Conservation (phyloP, 2,329 filamentous ascomycete species). For the Cladosporium sp. region DNA sequence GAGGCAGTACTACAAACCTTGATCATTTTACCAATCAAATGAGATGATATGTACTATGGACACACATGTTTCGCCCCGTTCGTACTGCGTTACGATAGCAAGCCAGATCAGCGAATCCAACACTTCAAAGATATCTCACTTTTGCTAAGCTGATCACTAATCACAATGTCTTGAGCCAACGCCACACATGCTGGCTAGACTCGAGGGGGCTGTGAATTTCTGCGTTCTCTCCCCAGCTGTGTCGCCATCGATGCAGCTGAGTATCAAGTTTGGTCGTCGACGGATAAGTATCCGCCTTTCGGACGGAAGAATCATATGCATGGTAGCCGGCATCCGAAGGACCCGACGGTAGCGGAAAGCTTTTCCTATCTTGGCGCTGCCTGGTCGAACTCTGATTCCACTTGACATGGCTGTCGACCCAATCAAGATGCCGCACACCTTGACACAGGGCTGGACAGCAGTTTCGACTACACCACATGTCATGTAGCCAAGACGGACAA, state of each 20-base stretch:
- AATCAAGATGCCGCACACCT: not conserved
- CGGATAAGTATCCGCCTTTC: constrained; percentile 7
- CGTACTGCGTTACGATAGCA: not conserved
- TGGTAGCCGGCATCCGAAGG: not conserved
- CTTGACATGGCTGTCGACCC: not conserved
- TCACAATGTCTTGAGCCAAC: not conserved
- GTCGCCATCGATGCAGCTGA: not conserved
- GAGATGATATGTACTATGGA: not conserved
- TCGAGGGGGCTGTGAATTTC: not conserved
- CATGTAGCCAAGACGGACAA: constrained; percentile 20
- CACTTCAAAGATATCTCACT: not conserved
- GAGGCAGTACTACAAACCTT: constrained; percentile 51
- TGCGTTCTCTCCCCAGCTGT: not conserved
- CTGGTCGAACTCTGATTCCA: not conserved
- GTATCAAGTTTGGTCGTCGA: not conserved
- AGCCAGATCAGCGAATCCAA: not conserved
- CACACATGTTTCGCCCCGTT: not conserved
- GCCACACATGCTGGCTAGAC: not conserved
- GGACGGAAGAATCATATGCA: not conserved
- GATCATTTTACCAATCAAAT: not conserved
- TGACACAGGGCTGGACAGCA: not conserved
- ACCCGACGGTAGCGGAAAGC: constrained; percentile 1
- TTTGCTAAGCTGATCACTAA: not conserved
- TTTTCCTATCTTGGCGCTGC: constrained; percentile 7
- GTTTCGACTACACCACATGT: not conserved